A percentile compares a stretch with the other conserved stretches of the same genome.
These are phyloP conservation scores for Eucalyptus grandis DNA, from an alignment of 345 rosid genomes.

Conservation along the genomic window DNA sequence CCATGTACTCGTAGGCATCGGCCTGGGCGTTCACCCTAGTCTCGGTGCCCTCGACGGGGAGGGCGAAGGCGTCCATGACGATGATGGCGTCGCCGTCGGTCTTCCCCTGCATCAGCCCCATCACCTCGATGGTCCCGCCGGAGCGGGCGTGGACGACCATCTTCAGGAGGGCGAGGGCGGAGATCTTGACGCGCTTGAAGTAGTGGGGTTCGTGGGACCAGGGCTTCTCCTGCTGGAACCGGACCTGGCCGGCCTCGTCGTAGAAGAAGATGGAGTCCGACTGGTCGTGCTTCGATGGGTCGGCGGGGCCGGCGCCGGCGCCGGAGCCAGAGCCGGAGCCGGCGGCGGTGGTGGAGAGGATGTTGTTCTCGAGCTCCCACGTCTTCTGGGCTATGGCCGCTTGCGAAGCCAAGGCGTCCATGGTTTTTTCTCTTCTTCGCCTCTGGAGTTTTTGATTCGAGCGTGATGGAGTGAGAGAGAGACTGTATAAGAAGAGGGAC, in stretches of 20 bases:
- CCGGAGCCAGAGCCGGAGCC: neutral
- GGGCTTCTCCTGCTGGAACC: constrained; percentile 87
- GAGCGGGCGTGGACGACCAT: constrained; percentile 99
- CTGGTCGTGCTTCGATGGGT: constrained; percentile 7
- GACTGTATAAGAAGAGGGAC: neutral
- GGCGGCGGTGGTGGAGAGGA: constrained; percentile 15
- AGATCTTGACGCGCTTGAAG: constrained; percentile 95
- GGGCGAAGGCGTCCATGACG: constrained; percentile 98
- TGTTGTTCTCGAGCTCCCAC: constrained; percentile 97
- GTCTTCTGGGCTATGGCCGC: constrained; percentile 77
- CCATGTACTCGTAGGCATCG: constrained; percentile 99
- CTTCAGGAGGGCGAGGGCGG: constrained; percentile 96
- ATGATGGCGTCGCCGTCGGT: constrained; percentile 94
- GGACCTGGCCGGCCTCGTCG: constrained; percentile 50
- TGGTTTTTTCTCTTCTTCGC: neutral
- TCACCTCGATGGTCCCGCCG: constrained; percentile 97
- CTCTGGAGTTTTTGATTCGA: neutral
- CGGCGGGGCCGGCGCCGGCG: constrained; percentile 12
- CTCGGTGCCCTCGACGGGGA: constrained; percentile 99
- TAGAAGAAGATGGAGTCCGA: constrained; percentile 81
- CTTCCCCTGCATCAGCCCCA: constrained; percentile 99
- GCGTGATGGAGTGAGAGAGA: neutral
- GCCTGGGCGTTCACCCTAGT: constrained; percentile 98
- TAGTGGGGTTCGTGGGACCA: constrained; percentile 91
- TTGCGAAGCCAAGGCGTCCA: constrained; percentile 33